Percentiles rank a stretch among this genome's conserved stretches.
These are phyloP conservation scores for Elaeis oleifera DNA, from an alignment of 202 grass and related monocot species.

Conservation along the genomic window DNA sequence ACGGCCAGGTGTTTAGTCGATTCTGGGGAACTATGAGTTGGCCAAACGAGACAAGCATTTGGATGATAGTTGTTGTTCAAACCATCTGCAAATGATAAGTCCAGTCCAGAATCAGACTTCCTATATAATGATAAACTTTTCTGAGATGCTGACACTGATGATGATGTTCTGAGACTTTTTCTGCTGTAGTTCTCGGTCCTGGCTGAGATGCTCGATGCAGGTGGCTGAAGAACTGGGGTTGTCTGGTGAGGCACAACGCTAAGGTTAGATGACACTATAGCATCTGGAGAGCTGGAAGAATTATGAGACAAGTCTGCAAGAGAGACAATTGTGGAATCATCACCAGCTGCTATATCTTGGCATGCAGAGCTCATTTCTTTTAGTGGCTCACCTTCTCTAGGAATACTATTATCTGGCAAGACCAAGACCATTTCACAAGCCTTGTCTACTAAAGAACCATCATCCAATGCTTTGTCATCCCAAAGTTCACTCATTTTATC, in stretches of 20 bases:
- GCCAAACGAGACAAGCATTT: conserved; percentile 15
- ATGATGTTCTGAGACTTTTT: conserved; percentile 37
- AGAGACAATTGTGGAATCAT: background rate
- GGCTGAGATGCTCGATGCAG: conserved; percentile 14
- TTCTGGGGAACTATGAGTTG: conserved; percentile 19
- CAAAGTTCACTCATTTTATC: no score
- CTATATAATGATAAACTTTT: conserved; percentile 10
- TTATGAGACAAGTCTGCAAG: background rate
- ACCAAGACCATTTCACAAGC: background rate
- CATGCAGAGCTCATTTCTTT: background rate
- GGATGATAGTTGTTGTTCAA: conserved; percentile 13
- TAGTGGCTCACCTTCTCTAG: background rate
- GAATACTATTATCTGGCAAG: background rate
- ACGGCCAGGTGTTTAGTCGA: conserved; percentile 41
- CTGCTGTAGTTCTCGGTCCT: conserved; percentile 28
- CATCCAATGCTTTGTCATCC: background rate
- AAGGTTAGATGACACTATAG: background rate
- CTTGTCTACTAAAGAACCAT: background rate
- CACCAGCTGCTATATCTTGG: no score
- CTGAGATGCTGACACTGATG: conserved; percentile 41
- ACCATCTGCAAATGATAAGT: conserved; percentile 3
- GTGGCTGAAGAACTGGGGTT: conserved; percentile 3
- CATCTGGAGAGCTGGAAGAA: background rate
- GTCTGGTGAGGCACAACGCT: conserved; percentile 13
- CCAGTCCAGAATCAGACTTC: conserved; percentile 12